phyloP scores from a whole-genome alignment of 495 filamentous ascomycete species.

The Neurospora sp. region DNA sequence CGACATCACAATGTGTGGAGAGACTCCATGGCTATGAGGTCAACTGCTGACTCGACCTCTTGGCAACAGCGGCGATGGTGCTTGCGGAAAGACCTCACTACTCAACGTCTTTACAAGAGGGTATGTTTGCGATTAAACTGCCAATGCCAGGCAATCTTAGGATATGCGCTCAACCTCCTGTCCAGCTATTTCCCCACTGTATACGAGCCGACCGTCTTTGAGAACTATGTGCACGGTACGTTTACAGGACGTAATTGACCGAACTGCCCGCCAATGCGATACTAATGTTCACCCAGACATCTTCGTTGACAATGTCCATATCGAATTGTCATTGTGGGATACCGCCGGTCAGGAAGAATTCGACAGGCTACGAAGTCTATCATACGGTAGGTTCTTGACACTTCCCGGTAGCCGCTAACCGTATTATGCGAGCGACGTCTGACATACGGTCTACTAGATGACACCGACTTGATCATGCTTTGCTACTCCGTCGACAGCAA shows the following conservation, averaged over 20 bases:
- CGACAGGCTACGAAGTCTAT: constrained; percentile 86
- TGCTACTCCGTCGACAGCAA: constrained; percentile 95
- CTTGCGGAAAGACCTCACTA: constrained; percentile 93
- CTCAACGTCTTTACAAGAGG: constrained; percentile 98
- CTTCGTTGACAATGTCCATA: constrained; percentile 92
- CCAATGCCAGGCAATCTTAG: constrained; percentile 1
- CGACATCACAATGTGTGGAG: not conserved
- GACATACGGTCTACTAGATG: constrained; percentile 33
- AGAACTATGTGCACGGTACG: constrained; percentile 97
- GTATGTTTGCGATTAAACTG: constrained; percentile 35
- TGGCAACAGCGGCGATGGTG: constrained; percentile 73
- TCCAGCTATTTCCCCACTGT: constrained; percentile 94
- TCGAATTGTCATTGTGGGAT: constrained; percentile 96
- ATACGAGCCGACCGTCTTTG: constrained; percentile 98
- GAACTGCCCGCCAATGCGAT: not conserved
- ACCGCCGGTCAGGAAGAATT: constrained; percentile 99
- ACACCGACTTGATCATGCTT: constrained; percentile 96
- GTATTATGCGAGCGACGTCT: not conserved
- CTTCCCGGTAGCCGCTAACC: not conserved
- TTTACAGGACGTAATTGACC: not conserved
- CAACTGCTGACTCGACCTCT: constrained; percentile 23
- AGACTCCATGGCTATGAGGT: constrained; percentile 1
- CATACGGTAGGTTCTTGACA: constrained; percentile 50
- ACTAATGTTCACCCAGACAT: constrained; percentile 52
- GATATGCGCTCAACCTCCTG: not conserved